Evolutionary conservation across 768 basidiomycete genomes (phyloP).

Genomic region (Russula dissimulans): DNA sequence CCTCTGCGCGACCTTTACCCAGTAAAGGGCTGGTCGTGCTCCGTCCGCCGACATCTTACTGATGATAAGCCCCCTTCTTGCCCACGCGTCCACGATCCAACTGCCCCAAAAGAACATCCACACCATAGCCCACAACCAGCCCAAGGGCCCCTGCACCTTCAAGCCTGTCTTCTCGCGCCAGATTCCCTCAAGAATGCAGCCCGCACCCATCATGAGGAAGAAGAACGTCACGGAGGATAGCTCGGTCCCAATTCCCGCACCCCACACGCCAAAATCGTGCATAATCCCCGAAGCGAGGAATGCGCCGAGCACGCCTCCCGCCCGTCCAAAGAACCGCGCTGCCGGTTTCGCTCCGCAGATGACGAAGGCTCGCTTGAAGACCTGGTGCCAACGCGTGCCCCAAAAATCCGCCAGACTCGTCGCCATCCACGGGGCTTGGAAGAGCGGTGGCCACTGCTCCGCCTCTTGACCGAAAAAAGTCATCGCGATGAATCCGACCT

Average conservation of each 20-base stretch:
- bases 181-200: conserved; percentile 9
- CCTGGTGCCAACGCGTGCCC: conserved; percentile 60
- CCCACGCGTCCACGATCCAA: conserved; percentile 15
- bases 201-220: conserved; percentile 18
- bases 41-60: conserved; percentile 13
- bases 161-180: conserved; percentile 4
- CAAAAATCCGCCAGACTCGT: conserved; percentile 57
- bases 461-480: conserved; percentile 18
- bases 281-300: conserved; percentile 19
- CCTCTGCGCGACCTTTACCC: conserved; percentile 14
- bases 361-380: conserved; percentile 51
- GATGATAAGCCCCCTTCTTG: conserved; percentile 14
- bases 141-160: conserved; percentile 12
- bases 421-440: conserved; percentile 46
- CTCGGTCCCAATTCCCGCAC: conserved; percentile 5
- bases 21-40: conserved; percentile 13
- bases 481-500: conserved; percentile 8
- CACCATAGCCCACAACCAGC: conserved; percentile 15
- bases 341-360: conserved; percentile 38
- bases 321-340: conserved; percentile 6
- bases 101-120: conserved; percentile 15
- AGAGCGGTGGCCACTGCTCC: conserved; percentile 54
- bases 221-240: conserved; percentile 13
- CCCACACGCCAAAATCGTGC: conserved; percentile 18
- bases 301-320: conserved; percentile 13